Evolutionary conservation across 805 yeast genomes (phyloP), one percentile per base, ranked within the genome.

Genomic region (Sporopachydermia lactativora): DNA sequence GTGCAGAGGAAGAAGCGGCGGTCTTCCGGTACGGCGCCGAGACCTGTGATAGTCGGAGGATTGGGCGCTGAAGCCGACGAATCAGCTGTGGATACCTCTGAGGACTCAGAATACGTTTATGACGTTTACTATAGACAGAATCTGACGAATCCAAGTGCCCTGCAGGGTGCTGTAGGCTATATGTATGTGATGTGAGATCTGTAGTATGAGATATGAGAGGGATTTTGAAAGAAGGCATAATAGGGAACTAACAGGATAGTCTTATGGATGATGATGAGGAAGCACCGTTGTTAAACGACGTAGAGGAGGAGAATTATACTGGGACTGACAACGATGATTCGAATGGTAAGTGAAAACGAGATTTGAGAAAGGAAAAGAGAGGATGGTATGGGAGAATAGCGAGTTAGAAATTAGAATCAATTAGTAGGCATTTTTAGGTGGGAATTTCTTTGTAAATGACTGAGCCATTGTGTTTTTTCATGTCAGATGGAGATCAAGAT

Each of bases 281-380:
- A n/a, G 8, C 8, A 8, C 31, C 31, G 8, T 24, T 24, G n/a
- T n/a, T 24, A n/a, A 24, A 24, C n/a, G 31, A 24, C 13, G n/a
- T 24, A 8, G 31, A 24, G n/a, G 31, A 24, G 13, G 31, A 24
- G n/a, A 24, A 24, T 24, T 24, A 24, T 24, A 24, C 31, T 24
- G 31, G 31, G 31, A 24, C 31, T n/a, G 31, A 24, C 31, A 24
- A 24, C n/a, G 31, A 24, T 24, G 31, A 24, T n/a, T 24, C 31
- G n/a, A 24, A 24, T n/a, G 31, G 31, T 24, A 24, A 24, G 31
- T 24, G n/a, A 24, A 8, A n/a, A 24, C 8, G 8, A 8, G 13
- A 24, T 24, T n/a, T 24, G 31, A n/a, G n/a, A n/a, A n/a, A n/a
- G n/a, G n/a, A n/a, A n/a, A n/a, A n/a, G n/a, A n/a, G n/a, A n/a